Percentiles rank a stretch among this genome's conserved stretches.
These are phyloP conservation scores for Rachicladosporium sp. DNA, from an alignment of 2,329 filamentous ascomycete species.

Conservation along the genomic window DNA sequence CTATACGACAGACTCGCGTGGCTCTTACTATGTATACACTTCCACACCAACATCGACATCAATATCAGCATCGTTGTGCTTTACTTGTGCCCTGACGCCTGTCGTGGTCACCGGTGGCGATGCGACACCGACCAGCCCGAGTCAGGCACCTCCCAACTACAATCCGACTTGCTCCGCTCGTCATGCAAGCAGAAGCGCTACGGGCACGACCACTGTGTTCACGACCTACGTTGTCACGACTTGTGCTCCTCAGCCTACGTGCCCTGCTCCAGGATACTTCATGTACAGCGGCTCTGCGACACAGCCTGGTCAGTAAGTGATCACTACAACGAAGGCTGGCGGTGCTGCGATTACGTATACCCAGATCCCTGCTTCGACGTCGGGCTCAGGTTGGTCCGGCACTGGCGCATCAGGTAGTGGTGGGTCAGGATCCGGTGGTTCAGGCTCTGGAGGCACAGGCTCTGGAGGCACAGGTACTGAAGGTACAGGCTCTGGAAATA, in stretches of 20 bases:
- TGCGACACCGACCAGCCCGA: slow-evolving; percentile 1
- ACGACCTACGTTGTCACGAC: slow-evolving; percentile 21
- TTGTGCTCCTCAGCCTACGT: slow-evolving; percentile 18
- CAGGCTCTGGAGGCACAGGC: not conserved
- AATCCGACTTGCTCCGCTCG: slow-evolving; percentile 8
- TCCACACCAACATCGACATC: slow-evolving; percentile 5
- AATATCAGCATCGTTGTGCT: slow-evolving; percentile 14
- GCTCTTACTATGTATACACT: slow-evolving; percentile 12
- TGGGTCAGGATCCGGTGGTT: slow-evolving; percentile 4
- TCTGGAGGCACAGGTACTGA: not conserved
- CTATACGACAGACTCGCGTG: slow-evolving; percentile 10
- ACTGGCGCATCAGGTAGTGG: not conserved
- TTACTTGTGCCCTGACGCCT: slow-evolving; percentile 18
- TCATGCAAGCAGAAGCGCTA: slow-evolving; percentile 3
- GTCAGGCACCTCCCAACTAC: not conserved
- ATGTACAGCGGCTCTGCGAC: slow-evolving; percentile 9
- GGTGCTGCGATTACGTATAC: slow-evolving; percentile 13
- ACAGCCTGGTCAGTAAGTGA: slow-evolving; percentile 8
- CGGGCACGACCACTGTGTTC: slow-evolving; percentile 20
- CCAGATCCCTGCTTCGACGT: slow-evolving; percentile 7
- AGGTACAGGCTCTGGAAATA: slow-evolving; percentile 1
- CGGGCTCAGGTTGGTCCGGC: not conserved
- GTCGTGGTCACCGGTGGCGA: slow-evolving; percentile 9
- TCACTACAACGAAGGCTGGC: slow-evolving; percentile 12
- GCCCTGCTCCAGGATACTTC: slow-evolving; percentile 16